phyloP scores from a whole-genome alignment of 2,329 filamentous ascomycete species.

The Ophiostoma ips region DNA sequence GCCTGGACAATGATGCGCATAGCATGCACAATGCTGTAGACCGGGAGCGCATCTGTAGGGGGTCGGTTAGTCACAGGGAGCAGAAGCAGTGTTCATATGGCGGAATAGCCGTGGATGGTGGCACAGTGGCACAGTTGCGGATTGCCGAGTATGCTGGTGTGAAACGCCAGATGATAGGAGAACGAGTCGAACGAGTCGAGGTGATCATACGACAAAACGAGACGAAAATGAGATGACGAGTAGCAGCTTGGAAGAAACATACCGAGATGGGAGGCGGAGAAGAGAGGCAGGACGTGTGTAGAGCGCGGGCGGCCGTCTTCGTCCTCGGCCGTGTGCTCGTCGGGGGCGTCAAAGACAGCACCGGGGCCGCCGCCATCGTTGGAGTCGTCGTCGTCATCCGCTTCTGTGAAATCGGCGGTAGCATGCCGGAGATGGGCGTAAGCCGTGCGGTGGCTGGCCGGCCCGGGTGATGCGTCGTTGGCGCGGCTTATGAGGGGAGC shows the following conservation, averaged over 20 bases:
- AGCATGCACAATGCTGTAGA: conserved; percentile 82
- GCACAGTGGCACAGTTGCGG: neutral
- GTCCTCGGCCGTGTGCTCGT: conserved; percentile 20
- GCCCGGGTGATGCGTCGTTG: conserved; percentile 13
- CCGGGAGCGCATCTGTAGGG: conserved; percentile 59
- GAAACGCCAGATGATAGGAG: no score
- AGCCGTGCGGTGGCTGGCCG: conserved; percentile 17
- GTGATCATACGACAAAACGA: neutral
- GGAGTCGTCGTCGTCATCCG: conserved; percentile 36
- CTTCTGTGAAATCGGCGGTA: conserved; percentile 52
- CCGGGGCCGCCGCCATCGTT: conserved; percentile 25
- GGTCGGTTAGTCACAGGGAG: neutral
- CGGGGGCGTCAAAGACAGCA: conserved; percentile 17
- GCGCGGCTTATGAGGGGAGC: neutral
- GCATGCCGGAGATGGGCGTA: conserved; percentile 35
- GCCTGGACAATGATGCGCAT: conserved; percentile 74
- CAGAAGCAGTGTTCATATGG: neutral
- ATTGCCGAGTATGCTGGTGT: no score
- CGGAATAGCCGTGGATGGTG: neutral
- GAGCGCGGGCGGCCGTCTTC: conserved; percentile 19
- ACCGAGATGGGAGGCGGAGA: conserved; percentile 68
- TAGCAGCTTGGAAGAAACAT: conserved; percentile 15
- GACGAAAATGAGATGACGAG: neutral
- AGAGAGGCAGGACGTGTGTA: conserved; percentile 51
- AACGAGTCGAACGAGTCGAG: no score